These are phyloP conservation scores for Ogataea trehaloabstinens DNA, from an alignment of 805 yeast species.

Conservation along the genomic window DNA sequence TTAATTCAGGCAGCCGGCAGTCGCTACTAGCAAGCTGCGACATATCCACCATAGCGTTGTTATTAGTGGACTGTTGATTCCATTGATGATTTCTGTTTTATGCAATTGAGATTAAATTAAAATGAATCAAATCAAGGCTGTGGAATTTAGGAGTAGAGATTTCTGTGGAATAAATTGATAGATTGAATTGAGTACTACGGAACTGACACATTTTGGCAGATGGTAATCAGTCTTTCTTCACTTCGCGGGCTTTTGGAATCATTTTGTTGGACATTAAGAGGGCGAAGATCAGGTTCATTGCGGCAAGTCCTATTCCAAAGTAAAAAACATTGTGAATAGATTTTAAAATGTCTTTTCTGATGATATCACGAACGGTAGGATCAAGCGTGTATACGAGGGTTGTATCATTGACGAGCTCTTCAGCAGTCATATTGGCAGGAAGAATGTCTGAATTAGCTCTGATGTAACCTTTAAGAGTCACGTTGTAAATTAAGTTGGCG, in stretches of 20 bases:
- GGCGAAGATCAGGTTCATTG: background rate
- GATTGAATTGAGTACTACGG: no score
- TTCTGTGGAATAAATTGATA: no score
- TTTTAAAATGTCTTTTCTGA: background rate
- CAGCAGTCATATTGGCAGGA: background rate
- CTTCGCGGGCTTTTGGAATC: constrained; percentile 1
- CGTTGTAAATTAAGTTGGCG: constrained; percentile 39
- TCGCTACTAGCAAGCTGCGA: no score
- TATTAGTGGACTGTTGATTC: no score
- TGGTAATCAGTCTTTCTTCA: constrained; percentile 2
- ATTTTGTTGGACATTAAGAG: constrained; percentile 3
- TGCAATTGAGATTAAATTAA: no score
- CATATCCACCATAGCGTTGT: no score
- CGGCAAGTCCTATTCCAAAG: constrained; percentile 1
- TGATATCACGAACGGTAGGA: background rate
- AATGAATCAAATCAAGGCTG: no score
- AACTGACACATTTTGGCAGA: no score
- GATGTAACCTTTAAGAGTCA: constrained; percentile 10
- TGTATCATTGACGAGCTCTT: constrained; percentile 1
- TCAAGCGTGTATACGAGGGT: background rate
- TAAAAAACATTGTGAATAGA: constrained; percentile 1
- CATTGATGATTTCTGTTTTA: no score
- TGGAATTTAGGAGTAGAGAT: no score
- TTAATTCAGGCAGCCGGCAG: no score
- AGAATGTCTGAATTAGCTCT: background rate